These are phyloP conservation scores for Huntiella savannae DNA, from an alignment of 2,329 filamentous ascomycete species.

Conservation along the genomic window DNA sequence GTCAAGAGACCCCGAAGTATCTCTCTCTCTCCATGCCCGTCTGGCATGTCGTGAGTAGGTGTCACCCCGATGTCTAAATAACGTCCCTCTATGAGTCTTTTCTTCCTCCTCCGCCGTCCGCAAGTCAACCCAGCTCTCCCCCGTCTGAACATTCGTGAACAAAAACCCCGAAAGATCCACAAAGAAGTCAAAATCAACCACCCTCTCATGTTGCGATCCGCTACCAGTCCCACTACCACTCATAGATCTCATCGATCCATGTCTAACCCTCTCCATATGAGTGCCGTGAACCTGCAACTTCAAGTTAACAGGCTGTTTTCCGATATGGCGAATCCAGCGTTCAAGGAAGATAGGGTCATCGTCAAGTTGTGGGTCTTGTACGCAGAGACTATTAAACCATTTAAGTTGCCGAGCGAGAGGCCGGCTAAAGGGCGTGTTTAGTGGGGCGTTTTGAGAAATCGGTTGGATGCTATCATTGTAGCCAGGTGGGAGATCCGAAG, in stretches of 20 bases:
- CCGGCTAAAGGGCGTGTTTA: conserved; percentile 10
- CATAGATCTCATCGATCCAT: neutral
- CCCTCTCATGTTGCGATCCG: conserved; percentile 24
- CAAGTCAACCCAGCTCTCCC: conserved; percentile 25
- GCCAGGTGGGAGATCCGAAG: conserved; percentile 24
- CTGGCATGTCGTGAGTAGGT: conserved; percentile 17
- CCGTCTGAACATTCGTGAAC: conserved; percentile 24
- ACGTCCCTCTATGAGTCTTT: conserved; percentile 44
- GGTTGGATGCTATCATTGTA: conserved; percentile 22
- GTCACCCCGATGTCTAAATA: conserved; percentile 32
- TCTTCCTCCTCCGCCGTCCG: conserved; percentile 37
- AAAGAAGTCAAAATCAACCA: conserved; percentile 37
- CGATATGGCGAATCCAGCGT: conserved; percentile 24
- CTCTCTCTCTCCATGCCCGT: conserved; percentile 9
- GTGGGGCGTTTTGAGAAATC: conserved; percentile 10
- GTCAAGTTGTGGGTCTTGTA: conserved; percentile 27
- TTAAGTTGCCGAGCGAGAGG: conserved; percentile 15
- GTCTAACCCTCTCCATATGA: conserved; percentile 27
- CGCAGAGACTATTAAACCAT: conserved; percentile 16
- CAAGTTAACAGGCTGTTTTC: conserved; percentile 31
- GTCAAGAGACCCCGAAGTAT: conserved; percentile 15
- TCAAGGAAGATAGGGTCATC: conserved; percentile 25
- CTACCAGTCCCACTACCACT: neutral
- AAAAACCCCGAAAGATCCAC: conserved; percentile 41
- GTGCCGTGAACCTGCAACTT: conserved; percentile 33